Evolutionary conservation across 169 alveolate species (phyloP).

Genomic region (Plasmodium coatneyi): DNA sequence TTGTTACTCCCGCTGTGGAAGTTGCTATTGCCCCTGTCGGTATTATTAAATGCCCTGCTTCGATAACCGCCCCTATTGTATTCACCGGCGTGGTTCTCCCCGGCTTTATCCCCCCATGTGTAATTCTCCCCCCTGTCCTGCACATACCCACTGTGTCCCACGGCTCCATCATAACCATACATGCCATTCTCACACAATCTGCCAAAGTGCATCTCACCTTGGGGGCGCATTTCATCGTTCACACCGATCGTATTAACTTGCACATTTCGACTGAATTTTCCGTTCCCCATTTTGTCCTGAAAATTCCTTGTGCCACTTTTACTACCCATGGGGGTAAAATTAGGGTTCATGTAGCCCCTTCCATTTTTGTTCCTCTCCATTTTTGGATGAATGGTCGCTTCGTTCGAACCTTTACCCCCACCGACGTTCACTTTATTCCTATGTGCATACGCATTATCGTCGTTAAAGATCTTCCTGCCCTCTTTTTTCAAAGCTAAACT

Average conservation of each 20-base stretch:
- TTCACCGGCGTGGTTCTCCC: background rate
- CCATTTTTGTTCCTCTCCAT: background rate
- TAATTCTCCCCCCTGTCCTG: conserved; percentile 17
- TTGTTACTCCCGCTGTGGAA: background rate
- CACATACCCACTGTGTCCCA: background rate
- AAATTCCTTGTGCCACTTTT: conserved; percentile 4
- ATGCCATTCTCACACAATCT: conserved; percentile 20
- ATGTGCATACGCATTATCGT: background rate
- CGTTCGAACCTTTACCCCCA: conserved; percentile 7
- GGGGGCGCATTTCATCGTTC: conserved; percentile 3
- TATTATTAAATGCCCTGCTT: conserved; percentile 19
- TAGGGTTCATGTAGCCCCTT: background rate
- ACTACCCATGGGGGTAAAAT: background rate
- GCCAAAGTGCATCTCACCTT: background rate
- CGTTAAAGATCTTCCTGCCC: background rate
- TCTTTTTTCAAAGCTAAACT: background rate
- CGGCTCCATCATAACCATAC: background rate
- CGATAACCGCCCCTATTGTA: conserved; percentile 29
- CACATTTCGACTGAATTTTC: conserved; percentile 18
- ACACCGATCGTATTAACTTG: background rate
- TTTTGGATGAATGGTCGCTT: conserved; percentile 7
- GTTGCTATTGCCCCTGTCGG: background rate
- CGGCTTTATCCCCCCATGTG: background rate
- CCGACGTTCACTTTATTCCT: background rate
- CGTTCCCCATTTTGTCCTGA: conserved; percentile 1